Evolutionary conservation across 176 grass and related monocot species (phyloP).

Genomic region (sorghum (Sorghum bicolor)): DNA sequence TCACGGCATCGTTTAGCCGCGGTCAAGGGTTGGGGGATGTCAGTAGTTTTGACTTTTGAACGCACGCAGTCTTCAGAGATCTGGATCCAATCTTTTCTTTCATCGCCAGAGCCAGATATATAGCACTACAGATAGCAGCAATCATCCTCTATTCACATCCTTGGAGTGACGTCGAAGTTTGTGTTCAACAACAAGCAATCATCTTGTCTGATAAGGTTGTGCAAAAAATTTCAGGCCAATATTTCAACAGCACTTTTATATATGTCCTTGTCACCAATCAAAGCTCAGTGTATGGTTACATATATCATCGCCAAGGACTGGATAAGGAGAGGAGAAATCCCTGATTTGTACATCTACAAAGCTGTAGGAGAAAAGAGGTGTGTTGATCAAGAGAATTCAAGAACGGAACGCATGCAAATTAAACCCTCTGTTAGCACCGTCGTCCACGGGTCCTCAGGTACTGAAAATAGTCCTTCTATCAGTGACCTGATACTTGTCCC

Average conservation of each 20-base stretch:
- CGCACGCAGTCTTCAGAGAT: not conserved
- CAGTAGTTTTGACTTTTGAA: not conserved
- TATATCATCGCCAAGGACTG: not conserved
- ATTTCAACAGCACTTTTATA: not conserved
- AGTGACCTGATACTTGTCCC: slow-evolving; percentile 32
- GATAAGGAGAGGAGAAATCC: slow-evolving; percentile 19
- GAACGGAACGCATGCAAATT: slow-evolving; percentile 10
- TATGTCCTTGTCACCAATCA: slow-evolving; percentile 7
- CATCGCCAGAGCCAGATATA: not conserved
- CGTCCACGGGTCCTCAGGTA: slow-evolving; percentile 26
- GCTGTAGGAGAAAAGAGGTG: not conserved
- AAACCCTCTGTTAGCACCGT: not conserved
- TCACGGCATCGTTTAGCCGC: not conserved
- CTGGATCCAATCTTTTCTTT: not conserved
- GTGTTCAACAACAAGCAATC: not conserved
- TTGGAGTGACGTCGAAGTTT: slow-evolving; percentile 15
- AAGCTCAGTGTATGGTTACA: slow-evolving; percentile 14
- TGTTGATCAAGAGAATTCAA: slow-evolving; percentile 19
- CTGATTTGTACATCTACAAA: not conserved
- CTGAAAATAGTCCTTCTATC: slow-evolving; percentile 18
- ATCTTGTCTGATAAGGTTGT: slow-evolving; percentile 33
- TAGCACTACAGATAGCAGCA: not conserved
- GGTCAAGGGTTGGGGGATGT: not conserved
- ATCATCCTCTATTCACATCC: not conserved
- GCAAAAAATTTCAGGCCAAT: not conserved